Base-by-base conservation (phyloP, 2,329 filamentous ascomycete genomes). In the Didymella segeticola region DNA sequence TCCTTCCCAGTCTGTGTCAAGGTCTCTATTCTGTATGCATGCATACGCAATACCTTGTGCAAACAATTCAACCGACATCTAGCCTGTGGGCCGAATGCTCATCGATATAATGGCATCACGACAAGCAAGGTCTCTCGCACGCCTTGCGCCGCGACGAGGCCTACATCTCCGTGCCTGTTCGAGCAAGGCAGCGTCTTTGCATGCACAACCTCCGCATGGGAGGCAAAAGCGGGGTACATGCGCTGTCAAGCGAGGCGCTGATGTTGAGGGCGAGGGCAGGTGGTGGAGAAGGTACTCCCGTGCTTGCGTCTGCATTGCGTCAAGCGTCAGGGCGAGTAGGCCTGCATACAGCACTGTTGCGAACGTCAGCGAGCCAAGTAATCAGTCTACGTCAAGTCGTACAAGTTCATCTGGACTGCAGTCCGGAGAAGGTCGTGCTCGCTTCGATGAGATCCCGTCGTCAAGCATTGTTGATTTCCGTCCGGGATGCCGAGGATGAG, bases 191-290 rank as follows among this genome's bases (percentile, higher is more conserved):
- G 22, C 45, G 19, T 37, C 33, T 25, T 31, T 45, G 20, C 31
- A 19, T 43, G 47, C 39, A 50, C 22, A 23, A 20, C 30, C 30
- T 39, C 10, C 26, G 38, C 51, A 29, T 30, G 41, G 42, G 46
- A 30, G 38, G 37, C 37, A 36, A 49, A 46, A 54, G 51, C 39
- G 51, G 45, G 51, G 46, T 54, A 43, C 27, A 36, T 49, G 38
- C 29, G 36, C 29, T 39, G 34, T 54, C 33, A 19, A 34, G 27
- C 36, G 22, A 52, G 22, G 33, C 22, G 43, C 33, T 39, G 27
- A 30, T 15, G 29, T 27, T 30, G 29, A 33, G 29, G 27, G 37
- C 19, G 29, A 49, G 34, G 29, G 27, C 45, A 42, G 34, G 39
- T 31, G 20, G 45, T 23, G 26, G 33, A 53, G 34, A 22, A 43